Conservation (phyloP, 2,329 filamentous ascomycete genomes). For the Stachybotrys chlorohalonatus region DNA sequence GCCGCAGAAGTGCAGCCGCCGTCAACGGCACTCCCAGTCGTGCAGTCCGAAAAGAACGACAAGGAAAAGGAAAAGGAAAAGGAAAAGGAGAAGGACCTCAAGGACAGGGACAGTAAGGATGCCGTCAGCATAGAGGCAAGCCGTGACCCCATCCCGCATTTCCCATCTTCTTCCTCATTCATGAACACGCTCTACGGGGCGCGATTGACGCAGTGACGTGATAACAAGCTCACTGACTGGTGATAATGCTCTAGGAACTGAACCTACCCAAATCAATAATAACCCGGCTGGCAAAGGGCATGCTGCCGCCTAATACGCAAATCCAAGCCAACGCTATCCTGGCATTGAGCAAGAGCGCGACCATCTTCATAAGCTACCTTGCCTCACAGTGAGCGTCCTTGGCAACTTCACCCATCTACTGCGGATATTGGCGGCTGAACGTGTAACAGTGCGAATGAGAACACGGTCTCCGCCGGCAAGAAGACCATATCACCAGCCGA, state of each 20-base stretch:
- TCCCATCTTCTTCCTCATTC: not conserved
- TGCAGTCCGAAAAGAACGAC: conserved; percentile 18
- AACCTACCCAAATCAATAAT: conserved; percentile 74
- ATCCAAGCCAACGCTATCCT: conserved; percentile 75
- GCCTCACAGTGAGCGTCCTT: conserved; percentile 54
- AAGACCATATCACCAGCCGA: conserved; percentile 72
- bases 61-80: conserved; percentile 18
- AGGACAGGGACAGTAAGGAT: conserved; percentile 20
- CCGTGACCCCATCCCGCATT: not conserved
- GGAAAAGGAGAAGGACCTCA: conserved; percentile 19
- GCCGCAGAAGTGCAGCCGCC: conserved; percentile 12
- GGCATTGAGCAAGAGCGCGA: conserved; percentile 72
- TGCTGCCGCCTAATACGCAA: conserved; percentile 71
- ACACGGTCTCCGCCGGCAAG: conserved; percentile 56
- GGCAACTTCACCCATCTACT: not conserved
- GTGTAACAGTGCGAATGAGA: conserved; percentile 56
- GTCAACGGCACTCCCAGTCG: conserved; percentile 15
- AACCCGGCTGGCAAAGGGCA: conserved; percentile 69
- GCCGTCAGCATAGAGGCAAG: conserved; percentile 44
- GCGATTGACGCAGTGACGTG: not conserved
- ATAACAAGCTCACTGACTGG: not conserved
- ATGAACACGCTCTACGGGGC: not conserved
- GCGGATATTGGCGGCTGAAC: not conserved
- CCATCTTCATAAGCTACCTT: conserved; percentile 75
- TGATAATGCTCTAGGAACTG: conserved; percentile 48